Conservation (phyloP, 768 basidiomycete genomes). For the Boletus rubroflammeus region DNA sequence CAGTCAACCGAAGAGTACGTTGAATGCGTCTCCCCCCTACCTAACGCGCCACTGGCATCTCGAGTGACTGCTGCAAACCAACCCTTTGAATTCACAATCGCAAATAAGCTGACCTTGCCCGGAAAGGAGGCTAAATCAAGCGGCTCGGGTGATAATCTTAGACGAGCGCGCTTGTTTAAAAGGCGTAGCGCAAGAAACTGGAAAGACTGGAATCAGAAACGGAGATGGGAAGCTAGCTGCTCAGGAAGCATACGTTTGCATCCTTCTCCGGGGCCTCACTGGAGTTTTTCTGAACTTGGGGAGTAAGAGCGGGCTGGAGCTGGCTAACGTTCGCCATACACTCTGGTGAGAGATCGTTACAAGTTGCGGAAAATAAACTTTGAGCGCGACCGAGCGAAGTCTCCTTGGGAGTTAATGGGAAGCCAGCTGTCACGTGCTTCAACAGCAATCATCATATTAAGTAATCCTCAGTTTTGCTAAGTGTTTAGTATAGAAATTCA, state of each 20-base stretch:
- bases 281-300: conserved; percentile 25
- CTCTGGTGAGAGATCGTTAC: not conserved
- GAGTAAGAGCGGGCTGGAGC: conserved; percentile 21
- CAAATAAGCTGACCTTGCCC: conserved; percentile 51
- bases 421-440: conserved; percentile 3
- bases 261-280: conserved; percentile 28
- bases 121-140: conserved; percentile 41
- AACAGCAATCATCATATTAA: not conserved
- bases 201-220: conserved; percentile 4
- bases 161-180: conserved; percentile 59
- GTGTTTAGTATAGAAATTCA: not conserved
- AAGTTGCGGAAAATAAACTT: not conserved
- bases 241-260: conserved; percentile 24
- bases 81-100: conserved; percentile 54
- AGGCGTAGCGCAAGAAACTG: conserved; percentile 40
- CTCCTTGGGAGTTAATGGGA: not conserved
- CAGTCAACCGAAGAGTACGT: not conserved
- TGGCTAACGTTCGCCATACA: conserved; percentile 33
- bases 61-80: conserved; percentile 67
- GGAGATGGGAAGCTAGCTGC: not conserved
- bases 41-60: conserved; percentile 32
- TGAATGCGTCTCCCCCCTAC: conserved; percentile 29
- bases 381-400: not conserved
- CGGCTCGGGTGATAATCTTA: conserved; percentile 54
- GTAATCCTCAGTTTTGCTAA: not conserved